Conservation (phyloP, 805 yeast genomes). For the Hanseniaspora clermontiae region DNA sequence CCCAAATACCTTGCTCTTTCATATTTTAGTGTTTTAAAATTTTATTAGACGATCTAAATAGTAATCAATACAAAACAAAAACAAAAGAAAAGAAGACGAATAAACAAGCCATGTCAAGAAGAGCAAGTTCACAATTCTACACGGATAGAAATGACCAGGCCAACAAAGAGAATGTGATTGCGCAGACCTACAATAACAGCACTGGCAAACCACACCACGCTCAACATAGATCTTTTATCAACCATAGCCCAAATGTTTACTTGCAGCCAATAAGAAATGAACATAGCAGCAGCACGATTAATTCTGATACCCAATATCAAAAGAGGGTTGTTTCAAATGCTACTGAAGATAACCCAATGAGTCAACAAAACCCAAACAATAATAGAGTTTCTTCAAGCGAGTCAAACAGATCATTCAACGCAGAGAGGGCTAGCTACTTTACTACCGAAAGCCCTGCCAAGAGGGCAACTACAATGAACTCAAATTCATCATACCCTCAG, state of each 20-base stretch:
- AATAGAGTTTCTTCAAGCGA: neutral
- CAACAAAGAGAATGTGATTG: neutral
- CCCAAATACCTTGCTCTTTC: neutral
- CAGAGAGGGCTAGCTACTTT: neutral
- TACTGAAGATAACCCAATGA: neutral
- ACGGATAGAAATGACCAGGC: neutral
- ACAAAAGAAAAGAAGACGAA: too few relatives aligned
- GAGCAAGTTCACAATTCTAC: neutral
- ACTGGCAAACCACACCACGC: neutral
- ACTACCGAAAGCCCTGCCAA: neutral
- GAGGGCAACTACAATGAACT: neutral
- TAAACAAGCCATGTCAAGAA: neutral
- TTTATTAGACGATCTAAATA: too few relatives aligned
- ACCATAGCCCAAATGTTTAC: conserved; percentile 1
- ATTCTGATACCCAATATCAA: neutral
- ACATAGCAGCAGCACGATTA: neutral
- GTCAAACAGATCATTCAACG: neutral
- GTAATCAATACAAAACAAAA: too few relatives aligned
- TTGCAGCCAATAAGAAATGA: neutral
- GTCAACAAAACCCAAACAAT: neutral
- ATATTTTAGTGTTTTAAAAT: too few relatives aligned
- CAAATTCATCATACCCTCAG: neutral
- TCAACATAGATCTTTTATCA: neutral
- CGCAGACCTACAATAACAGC: neutral
- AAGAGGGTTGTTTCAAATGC: conserved; percentile 6